Conservation (phyloP, 768 basidiomycete genomes). For the Mrakia gelida region DNA sequence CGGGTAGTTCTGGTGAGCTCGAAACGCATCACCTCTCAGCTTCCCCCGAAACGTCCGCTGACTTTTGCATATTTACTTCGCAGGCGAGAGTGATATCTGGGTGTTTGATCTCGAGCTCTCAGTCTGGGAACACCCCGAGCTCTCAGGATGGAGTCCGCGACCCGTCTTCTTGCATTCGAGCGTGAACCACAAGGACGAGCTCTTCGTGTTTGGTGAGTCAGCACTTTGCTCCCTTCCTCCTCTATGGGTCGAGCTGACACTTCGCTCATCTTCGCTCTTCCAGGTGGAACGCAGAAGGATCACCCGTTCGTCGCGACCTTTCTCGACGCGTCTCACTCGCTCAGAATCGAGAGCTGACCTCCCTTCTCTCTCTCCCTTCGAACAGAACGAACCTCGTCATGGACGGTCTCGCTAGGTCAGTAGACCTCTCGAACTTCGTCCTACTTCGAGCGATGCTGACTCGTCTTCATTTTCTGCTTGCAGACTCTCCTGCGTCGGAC, state of each 20-base stretch:
- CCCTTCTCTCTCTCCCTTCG: not conserved
- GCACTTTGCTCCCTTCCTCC: not conserved
- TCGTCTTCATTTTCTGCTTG: not conserved
- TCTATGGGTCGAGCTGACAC: not conserved
- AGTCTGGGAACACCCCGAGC: not conserved
- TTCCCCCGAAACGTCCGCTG: not conserved
- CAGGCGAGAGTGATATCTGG: slow-evolving; percentile 16
- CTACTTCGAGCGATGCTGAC: too few species aligned
- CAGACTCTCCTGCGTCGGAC: slow-evolving; percentile 15
- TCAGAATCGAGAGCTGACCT: too few species aligned
- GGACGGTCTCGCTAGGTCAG: not conserved
- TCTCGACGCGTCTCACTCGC: not conserved
- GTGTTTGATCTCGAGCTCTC: not conserved
- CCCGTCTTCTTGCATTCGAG: slow-evolving; percentile 14
- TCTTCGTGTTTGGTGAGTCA: slow-evolving; percentile 12
- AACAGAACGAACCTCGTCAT: slow-evolving; percentile 10
- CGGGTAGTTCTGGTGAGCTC: not conserved
- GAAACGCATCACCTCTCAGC: not conserved
- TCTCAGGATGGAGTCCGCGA: not conserved
- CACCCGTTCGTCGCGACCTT: slow-evolving; percentile 13
- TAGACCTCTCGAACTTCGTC: not conserved
- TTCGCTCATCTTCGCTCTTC: not conserved
- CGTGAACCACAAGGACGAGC: not conserved
- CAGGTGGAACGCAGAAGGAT: slow-evolving; percentile 16
- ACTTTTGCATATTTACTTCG: not conserved